Base-by-base conservation (phyloP, 768 basidiomycete genomes). In the Calocybe indica region DNA sequence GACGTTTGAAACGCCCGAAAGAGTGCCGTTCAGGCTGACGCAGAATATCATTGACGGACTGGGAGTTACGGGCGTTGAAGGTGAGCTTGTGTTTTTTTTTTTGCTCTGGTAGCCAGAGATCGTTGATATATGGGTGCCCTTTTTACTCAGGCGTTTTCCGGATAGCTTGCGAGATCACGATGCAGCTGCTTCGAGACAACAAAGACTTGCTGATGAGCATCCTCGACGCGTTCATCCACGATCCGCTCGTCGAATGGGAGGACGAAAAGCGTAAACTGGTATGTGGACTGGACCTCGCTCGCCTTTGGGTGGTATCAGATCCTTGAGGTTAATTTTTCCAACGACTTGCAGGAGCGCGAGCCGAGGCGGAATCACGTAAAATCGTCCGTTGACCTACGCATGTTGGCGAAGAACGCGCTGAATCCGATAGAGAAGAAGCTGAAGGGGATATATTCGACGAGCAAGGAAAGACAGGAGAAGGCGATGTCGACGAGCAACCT, bases 231-330 rank as follows among this genome's bases (percentile, higher is more conserved):
- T 98, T 98, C 62, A 82, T 94, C 30, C 95, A 98, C 56, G 96
- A 99, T 63, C 96, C 96, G 1, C 76, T 99, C 2, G 86, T 94
- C 31, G 95, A 98, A 64, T 98, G 93, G 91, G 87, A 91, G 51
- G 85, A 91, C 37, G 83, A 88, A 61, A 83, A 81, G 52, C 76
- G 82, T 10, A 85, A 79, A 58, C 66, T 80, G 61, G 80, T 83
- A 51, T 22, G 72, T 52, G 10, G 12, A 15, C 29, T 37, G 10
- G 12, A 15, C 29, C 36, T 45, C 46, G 15, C 45, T 8, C 35
- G 46, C 34, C 7, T 2, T 3, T 38, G 7, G 11, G 34, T 5
- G 30, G 46, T 22, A 22, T 22, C 22, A 22, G 22, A 22, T 22
- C 22, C 22, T 22, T 22, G 4, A 22, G 49, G 15, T 39, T 8